A percentile compares a stretch with the other conserved stretches of the same genome.
Conservation (phyloP, 1,284 basidiomycete genomes). For the Pisolithus thermaeus region DNA sequence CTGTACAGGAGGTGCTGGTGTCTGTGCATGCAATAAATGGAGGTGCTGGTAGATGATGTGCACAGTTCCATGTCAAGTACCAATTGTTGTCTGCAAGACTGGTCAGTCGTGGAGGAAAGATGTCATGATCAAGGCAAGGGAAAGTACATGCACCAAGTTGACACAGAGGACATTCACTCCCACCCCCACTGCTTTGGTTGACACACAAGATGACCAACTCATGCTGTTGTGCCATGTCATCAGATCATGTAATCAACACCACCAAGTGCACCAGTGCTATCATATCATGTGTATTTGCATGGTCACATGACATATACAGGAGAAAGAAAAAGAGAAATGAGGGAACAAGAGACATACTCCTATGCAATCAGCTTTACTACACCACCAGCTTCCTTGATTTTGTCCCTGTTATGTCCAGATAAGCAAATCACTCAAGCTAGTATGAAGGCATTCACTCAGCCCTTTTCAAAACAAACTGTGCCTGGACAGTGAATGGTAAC, state of each 20-base stretch:
- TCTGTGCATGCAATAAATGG: conserved; percentile 48
- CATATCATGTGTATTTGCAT: conserved; percentile 8
- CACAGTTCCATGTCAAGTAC: conserved; percentile 51
- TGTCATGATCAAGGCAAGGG: not conserved
- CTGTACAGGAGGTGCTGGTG: conserved; percentile 38
- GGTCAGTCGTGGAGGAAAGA: conserved; percentile 3
- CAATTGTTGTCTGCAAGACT: conserved; percentile 39
- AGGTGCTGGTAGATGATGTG: conserved; percentile 41
- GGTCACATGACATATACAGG: conserved; percentile 31
- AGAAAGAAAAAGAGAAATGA: conserved; percentile 21
- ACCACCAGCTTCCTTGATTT: conserved; percentile 92
- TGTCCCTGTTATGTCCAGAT: conserved; percentile 41
- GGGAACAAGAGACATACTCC: conserved; percentile 27
- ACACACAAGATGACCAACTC: too few species aligned
- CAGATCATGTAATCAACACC: too few species aligned
- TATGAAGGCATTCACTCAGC: conserved; percentile 67
- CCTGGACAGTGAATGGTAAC: conserved; percentile 92
- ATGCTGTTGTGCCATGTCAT: too few species aligned
- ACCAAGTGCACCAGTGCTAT: not conserved
- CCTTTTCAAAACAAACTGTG: conserved; percentile 83
- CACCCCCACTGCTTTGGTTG: not conserved
- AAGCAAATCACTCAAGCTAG: conserved; percentile 1
- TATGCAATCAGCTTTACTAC: conserved; percentile 89
- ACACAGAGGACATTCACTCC: conserved; percentile 25
- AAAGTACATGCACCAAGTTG: conserved; percentile 30